Evolutionary conservation across 305 asterid genomes (phyloP).

Genomic region (Fraxinus sp.): DNA sequence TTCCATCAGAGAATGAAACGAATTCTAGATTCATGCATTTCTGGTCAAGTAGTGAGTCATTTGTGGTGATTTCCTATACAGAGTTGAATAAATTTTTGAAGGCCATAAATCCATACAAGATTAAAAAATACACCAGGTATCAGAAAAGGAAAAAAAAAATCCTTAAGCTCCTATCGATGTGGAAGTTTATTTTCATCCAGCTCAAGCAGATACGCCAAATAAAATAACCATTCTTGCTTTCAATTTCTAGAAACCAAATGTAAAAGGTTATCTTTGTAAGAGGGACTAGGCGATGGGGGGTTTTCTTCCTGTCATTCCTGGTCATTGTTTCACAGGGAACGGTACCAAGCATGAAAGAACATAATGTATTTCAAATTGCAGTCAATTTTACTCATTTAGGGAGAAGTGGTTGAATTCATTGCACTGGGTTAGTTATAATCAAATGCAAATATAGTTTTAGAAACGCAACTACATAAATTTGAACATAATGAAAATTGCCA

Average conservation of each 20-base stretch:
- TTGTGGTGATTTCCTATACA: conserved; percentile 39
- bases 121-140: not conserved
- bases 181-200: not conserved
- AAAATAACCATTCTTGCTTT: not conserved
- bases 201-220: not conserved
- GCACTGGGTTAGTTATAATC: not conserved
- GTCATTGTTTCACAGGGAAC: not conserved
- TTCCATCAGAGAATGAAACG: conserved; percentile 73
- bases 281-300: not conserved
- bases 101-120: not conserved
- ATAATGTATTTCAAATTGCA: not conserved
- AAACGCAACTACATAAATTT: not conserved
- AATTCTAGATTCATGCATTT: conserved; percentile 65
- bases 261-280: not conserved
- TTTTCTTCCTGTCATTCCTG: not conserved
- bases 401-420: not conserved
- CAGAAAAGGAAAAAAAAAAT: not conserved
- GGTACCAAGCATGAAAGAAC: not conserved
- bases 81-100: not conserved
- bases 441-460: not conserved
- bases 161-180: not conserved
- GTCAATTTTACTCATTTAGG: not conserved
- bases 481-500: not conserved
- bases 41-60: conserved; percentile 34
- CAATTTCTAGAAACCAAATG: not conserved